Evolutionary conservation across 345 rosid species (phyloP), one percentile per base, ranked within the genome.

Genomic region (Pugionium dolabratum): DNA sequence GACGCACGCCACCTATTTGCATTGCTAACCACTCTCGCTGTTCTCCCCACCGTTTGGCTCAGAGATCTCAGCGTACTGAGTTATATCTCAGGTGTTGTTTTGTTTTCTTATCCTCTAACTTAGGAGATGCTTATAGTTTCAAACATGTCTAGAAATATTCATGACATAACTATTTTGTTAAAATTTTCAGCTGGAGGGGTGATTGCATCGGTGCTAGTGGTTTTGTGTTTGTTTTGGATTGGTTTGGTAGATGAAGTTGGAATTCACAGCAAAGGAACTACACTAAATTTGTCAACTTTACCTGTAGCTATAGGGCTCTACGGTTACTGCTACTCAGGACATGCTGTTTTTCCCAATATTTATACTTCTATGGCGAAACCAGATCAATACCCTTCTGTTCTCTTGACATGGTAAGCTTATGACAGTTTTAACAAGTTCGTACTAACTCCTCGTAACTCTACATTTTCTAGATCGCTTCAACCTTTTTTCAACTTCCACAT

Each of bases 301-400:
- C 99, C 99, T 4, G 97, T 94, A n/a, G 95, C 99, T 31, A 77
- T 94, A 61, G 99, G 99, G 9, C 95, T 90, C 35, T 94, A 94
- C 11, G 97, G 99, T 51, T 94, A 78, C 74, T 88, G 96, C 75
- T 94, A 88, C 75, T 94, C 99, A 2, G 99, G 99, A 64, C 99
- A 94, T 72, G 99, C 99, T 54, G 91, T 94, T 47, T 94, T 94
- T 52, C 97, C 99, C 2, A 94, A 94, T 72, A 90, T 94, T 50
- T 94, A 94, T 69, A 83, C 91, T 40, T 94, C 99, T 10, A 90
- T 94, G 97, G 95, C 87, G 0, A 80, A 83, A 68, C 96, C 85
- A 18, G 77, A 62, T 74, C 89, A 84, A 76, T 94, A 51, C 51
- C 84, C 99, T 48, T 58, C 84, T 33, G 87, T 86, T 67, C 97